Evolutionary conservation across 768 basidiomycete genomes (phyloP).

Genomic region (Mycena belliarum): DNA sequence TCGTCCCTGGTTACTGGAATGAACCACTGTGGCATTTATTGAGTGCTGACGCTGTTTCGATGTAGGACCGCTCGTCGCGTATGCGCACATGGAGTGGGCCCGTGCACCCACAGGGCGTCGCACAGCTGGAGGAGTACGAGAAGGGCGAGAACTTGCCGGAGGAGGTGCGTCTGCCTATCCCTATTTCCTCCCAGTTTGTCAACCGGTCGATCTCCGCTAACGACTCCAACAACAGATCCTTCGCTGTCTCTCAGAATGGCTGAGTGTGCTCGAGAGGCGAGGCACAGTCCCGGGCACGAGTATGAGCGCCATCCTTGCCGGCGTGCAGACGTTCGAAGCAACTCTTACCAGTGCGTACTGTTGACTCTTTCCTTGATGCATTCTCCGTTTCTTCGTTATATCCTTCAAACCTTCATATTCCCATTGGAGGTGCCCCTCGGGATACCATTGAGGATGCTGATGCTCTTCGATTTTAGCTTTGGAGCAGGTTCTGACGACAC

Average conservation of each 20-base stretch:
- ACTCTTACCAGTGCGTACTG: constrained; percentile 44
- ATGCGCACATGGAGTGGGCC: constrained; percentile 21
- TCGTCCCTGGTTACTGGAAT: too few relatives aligned
- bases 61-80: neutral
- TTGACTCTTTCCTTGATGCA: neutral
- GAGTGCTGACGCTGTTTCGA: neutral
- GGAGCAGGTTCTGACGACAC: constrained; percentile 65
- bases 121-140: constrained; percentile 19
- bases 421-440: too few relatives aligned
- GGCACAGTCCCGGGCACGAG: constrained; percentile 50
- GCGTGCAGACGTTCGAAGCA: constrained; percentile 52
- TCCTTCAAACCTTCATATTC: too few relatives aligned
- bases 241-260: constrained; percentile 57
- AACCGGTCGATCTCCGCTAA: neutral
- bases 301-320: constrained; percentile 40
- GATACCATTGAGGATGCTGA: too few relatives aligned
- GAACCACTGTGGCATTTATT: too few relatives aligned
- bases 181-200: too few relatives aligned
- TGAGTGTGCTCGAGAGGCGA: constrained; percentile 57
- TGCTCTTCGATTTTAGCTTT: constrained; percentile 39
- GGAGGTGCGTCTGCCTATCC: constrained; percentile 34
- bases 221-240: constrained; percentile 22
- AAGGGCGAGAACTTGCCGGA: constrained; percentile 60
- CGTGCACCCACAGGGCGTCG: constrained; percentile 28
- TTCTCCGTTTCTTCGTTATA: too few relatives aligned